Percentiles rank a stretch among this genome's conserved stretches.
phyloP scores from a whole-genome alignment of 805 yeast species.

The Cyberlindnera misumaiensis region DNA sequence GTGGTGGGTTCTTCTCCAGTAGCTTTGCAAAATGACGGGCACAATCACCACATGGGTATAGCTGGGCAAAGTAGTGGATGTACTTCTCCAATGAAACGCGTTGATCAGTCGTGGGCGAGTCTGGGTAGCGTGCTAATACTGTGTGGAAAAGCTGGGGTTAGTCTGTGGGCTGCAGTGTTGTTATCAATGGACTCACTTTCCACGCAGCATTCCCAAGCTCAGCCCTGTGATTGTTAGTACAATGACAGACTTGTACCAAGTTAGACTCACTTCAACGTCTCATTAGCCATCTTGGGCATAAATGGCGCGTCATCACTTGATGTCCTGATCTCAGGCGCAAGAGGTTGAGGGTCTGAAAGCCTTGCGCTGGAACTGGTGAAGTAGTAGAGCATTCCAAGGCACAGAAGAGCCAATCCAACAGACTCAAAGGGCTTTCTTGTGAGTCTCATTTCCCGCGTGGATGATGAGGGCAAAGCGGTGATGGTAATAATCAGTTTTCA shows the following conservation, averaged over 20 bases:
- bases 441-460: constrained; percentile 6
- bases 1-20: constrained; percentile 75
- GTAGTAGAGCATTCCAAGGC: constrained; percentile 13
- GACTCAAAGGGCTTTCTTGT: constrained; percentile 7
- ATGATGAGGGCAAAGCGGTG: not conserved
- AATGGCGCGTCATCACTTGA: constrained; percentile 9
- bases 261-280: constrained; percentile 42
- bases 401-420: constrained; percentile 5
- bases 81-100: constrained; percentile 55
- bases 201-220: constrained; percentile 89
- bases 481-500: too few species aligned
- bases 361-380: constrained; percentile 11
- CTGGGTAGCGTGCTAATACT: constrained; percentile 87
- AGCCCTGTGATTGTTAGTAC: constrained; percentile 30
- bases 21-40: constrained; percentile 82
- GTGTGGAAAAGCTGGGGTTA: constrained; percentile 62
- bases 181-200: constrained; percentile 31
- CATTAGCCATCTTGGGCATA: constrained; percentile 94
- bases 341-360: constrained; percentile 22
- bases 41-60: constrained; percentile 96
- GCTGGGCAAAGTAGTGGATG: constrained; percentile 74
- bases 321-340: constrained; percentile 7
- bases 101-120: constrained; percentile 60
- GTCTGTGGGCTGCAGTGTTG: not conserved
- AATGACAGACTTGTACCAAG: too few species aligned